Evolutionary conservation across 2,329 filamentous ascomycete species (phyloP).

Genomic region (Aspergillus calidoustus): DNA sequence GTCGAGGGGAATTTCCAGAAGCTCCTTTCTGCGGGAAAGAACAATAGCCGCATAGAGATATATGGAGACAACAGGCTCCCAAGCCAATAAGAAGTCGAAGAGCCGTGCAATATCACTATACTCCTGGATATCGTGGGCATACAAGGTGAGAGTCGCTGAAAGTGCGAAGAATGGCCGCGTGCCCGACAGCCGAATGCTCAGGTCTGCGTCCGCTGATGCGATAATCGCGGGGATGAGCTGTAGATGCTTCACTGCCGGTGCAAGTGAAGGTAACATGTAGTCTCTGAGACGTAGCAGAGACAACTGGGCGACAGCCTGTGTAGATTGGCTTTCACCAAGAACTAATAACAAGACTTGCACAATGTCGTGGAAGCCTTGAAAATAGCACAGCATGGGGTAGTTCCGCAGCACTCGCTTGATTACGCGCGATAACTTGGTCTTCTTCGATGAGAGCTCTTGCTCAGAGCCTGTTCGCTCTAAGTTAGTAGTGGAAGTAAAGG

Average conservation of each 20-base stretch:
- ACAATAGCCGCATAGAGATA: conserved; percentile 94
- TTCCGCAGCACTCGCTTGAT: conserved; percentile 81
- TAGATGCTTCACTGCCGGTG: conserved; percentile 82
- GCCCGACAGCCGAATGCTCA: conserved; percentile 75
- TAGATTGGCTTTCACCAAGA: conserved; percentile 66
- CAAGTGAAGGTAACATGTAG: conserved; percentile 92
- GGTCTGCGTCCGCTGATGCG: conserved; percentile 68
- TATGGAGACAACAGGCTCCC: conserved; percentile 83
- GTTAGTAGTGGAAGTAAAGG: not conserved
- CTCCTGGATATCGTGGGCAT: conserved; percentile 91
- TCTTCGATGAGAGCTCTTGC: conserved; percentile 70
- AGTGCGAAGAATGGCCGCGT: conserved; percentile 91
- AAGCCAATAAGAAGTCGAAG: conserved; percentile 88
- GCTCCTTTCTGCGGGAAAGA: conserved; percentile 75
- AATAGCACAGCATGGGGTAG: conserved; percentile 87
- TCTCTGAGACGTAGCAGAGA: conserved; percentile 90
- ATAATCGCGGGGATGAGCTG: conserved; percentile 84
- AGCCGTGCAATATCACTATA: conserved; percentile 87
- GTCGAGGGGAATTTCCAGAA: conserved; percentile 80
- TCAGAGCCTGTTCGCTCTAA: conserved; percentile 61
- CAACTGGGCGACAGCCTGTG: conserved; percentile 73
- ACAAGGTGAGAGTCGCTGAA: conserved; percentile 91
- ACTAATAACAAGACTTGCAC: conserved; percentile 93
- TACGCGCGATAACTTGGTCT: conserved; percentile 75
- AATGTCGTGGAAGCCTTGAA: conserved; percentile 98